These are phyloP conservation scores for Candida sakaeoensis DNA, from an alignment of 805 yeast species.

Conservation along the genomic window DNA sequence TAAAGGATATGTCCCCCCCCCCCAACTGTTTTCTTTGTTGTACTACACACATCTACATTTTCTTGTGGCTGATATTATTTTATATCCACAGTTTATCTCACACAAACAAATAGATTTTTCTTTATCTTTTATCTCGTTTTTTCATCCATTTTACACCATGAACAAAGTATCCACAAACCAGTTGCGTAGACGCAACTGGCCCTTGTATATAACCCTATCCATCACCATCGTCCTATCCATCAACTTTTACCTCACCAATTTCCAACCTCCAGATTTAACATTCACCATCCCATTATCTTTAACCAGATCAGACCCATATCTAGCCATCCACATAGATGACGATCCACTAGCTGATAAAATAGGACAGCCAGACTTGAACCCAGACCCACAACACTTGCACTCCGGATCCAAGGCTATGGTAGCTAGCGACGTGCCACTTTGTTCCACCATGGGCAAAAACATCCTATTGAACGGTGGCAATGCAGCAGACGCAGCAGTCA, in stretches of 20 bases:
- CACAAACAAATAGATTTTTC: too few relatives aligned
- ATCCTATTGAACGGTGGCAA: slow-evolving; percentile 59
- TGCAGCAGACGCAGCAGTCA: slow-evolving; percentile 93
- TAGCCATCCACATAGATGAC: slow-evolving; percentile 1
- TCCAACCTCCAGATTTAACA: not conserved
- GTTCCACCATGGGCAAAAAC: slow-evolving; percentile 60
- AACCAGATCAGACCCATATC: slow-evolving; percentile 8
- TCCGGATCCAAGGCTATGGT: slow-evolving; percentile 55
- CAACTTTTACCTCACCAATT: not conserved
- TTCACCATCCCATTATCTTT: slow-evolving; percentile 5
- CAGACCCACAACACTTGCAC: slow-evolving; percentile 35
- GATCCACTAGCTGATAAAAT: slow-evolving; percentile 19
- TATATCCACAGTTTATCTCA: too few relatives aligned
- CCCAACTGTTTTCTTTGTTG: too few relatives aligned
- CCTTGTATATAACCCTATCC: not conserved
- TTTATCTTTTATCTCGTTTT: too few relatives aligned
- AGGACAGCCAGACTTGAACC: slow-evolving; percentile 41
- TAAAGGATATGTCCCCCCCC: too few relatives aligned
- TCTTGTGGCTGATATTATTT: too few relatives aligned
- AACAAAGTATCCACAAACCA: too few relatives aligned
- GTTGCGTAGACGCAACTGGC: too few relatives aligned
- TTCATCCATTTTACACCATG: too few relatives aligned
- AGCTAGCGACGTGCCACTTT: slow-evolving; percentile 58
- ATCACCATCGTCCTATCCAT: too few relatives aligned
- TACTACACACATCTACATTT: too few relatives aligned